Evolutionary conservation across 768 basidiomycete species (phyloP).

Genomic region (Macrolepiota fuliginosa): DNA sequence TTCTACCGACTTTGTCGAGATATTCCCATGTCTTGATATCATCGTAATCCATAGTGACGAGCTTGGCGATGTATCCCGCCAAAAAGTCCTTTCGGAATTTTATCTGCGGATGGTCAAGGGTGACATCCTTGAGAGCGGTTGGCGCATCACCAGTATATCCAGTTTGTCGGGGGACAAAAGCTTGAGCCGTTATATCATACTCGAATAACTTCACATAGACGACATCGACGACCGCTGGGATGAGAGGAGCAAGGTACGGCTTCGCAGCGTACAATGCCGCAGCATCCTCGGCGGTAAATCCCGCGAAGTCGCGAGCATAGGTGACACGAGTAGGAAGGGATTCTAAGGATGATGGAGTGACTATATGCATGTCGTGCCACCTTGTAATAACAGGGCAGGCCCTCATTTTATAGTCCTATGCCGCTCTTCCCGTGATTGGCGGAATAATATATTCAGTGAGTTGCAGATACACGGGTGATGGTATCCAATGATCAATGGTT

Average conservation of each 20-base stretch:
- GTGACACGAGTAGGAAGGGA: conserved; percentile 35
- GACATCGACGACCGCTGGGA: conserved; percentile 41
- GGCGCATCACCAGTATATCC: conserved; percentile 42
- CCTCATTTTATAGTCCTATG: neutral
- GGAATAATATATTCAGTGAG: too few species aligned
- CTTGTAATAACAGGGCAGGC: too few species aligned
- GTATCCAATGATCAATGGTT: too few species aligned
- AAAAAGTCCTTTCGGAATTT: conserved; percentile 42
- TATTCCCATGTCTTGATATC: conserved; percentile 42
- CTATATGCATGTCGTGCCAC: conserved; percentile 27
- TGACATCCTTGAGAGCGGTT: conserved; percentile 34
- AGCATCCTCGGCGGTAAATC: conserved; percentile 39
- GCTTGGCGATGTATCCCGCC: conserved; percentile 29
- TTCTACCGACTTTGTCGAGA: conserved; percentile 44
- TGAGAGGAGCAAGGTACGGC: conserved; percentile 38
- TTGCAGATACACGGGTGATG: too few species aligned
- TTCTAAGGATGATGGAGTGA: conserved; percentile 23
- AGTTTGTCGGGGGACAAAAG: conserved; percentile 34
- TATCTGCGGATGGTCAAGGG: conserved; percentile 42
- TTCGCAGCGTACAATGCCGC: conserved; percentile 38
- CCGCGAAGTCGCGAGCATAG: conserved; percentile 45
- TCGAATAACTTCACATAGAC: conserved; percentile 42
- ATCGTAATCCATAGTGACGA: conserved; percentile 45
- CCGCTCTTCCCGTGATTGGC: neutral
- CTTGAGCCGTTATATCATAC: conserved; percentile 41